phyloP scores from a whole-genome alignment of 495 filamentous ascomycete genomes.

The Penicillium goetzii region DNA sequence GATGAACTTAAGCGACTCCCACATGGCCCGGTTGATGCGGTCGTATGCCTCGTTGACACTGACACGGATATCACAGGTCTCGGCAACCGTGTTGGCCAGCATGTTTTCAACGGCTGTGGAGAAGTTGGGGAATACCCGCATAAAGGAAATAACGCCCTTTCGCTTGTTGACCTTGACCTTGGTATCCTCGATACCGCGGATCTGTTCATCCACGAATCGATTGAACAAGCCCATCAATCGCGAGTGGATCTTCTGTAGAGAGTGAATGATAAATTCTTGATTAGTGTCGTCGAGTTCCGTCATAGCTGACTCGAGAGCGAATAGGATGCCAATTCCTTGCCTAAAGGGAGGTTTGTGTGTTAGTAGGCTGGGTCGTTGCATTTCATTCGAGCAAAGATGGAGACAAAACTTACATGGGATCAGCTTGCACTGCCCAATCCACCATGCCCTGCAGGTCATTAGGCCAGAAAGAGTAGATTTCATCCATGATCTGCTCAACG shows the following conservation, averaged over 20 bases:
- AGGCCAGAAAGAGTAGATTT: slow-evolving; percentile 79
- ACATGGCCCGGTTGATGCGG: slow-evolving; percentile 93
- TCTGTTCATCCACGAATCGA: slow-evolving; percentile 91
- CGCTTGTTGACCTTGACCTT: slow-evolving; percentile 99
- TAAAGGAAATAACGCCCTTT: slow-evolving; percentile 92
- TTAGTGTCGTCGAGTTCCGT: slow-evolving; percentile 80
- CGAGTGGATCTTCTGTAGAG: slow-evolving; percentile 77
- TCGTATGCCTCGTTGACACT: slow-evolving; percentile 86
- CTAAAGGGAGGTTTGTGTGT: slow-evolving; percentile 35
- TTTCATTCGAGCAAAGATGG: no score
- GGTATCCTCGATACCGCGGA: slow-evolving; percentile 95
- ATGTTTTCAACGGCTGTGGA: slow-evolving; percentile 79
- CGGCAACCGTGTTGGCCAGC: slow-evolving; percentile 58
- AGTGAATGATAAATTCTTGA: slow-evolving; percentile 84
- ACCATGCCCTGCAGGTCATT: slow-evolving; percentile 77
- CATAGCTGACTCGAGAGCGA: slow-evolving; percentile 76
- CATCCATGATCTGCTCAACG: slow-evolving; percentile 82
- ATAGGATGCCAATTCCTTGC: slow-evolving; percentile 88
- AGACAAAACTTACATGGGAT: slow-evolving; percentile 70
- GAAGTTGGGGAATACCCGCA: slow-evolving; percentile 90
- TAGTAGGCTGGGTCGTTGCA: slow-evolving; percentile 6
- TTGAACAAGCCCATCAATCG: slow-evolving; percentile 76
- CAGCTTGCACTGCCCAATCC: slow-evolving; percentile 79
- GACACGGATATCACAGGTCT: slow-evolving; percentile 66
- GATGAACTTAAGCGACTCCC: slow-evolving; percentile 93